These are phyloP conservation scores for Rhodocollybia butyracea DNA, from an alignment of 768 basidiomycete species.

Conservation along the genomic window DNA sequence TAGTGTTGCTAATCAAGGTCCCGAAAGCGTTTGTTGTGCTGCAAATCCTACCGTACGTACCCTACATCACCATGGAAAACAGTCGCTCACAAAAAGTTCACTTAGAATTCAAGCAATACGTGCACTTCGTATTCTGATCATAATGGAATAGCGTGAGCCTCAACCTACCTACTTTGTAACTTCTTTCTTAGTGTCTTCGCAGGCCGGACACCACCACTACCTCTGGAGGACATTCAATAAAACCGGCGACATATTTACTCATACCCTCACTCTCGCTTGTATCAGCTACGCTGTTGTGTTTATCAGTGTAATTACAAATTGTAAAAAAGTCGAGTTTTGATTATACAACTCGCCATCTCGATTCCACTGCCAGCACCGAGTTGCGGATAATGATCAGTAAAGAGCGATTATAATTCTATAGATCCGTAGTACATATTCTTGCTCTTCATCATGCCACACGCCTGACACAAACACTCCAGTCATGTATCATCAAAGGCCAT, in stretches of 20 bases:
- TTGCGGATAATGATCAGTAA: too few species aligned
- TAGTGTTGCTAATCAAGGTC: constrained; percentile 54
- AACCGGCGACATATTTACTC: constrained; percentile 9
- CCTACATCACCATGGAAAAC: neutral
- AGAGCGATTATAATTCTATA: too few species aligned
- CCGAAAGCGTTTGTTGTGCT: constrained; percentile 67
- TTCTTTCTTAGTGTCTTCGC: neutral
- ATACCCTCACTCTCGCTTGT: constrained; percentile 6
- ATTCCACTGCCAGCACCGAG: too few species aligned
- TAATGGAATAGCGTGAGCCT: constrained; percentile 59
- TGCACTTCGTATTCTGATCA: constrained; percentile 73
- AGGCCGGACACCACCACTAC: constrained; percentile 39
- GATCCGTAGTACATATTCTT: too few species aligned
- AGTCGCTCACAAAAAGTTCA: neutral
- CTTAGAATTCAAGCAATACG: constrained; percentile 38
- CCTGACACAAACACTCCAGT: neutral
- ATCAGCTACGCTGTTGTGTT: constrained; percentile 1
- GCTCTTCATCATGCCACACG: neutral
- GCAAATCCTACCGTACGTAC: constrained; percentile 50
- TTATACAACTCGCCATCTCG: too few species aligned
- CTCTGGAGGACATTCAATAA: constrained; percentile 13
- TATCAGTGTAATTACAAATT: neutral
- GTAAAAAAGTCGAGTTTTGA: too few species aligned
- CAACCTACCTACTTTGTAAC: neutral
- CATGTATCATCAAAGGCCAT: neutral